These are phyloP conservation scores for Kentomonas sorsogonicus DNA, from an alignment of 208 protist genomes.

Conservation along the genomic window DNA sequence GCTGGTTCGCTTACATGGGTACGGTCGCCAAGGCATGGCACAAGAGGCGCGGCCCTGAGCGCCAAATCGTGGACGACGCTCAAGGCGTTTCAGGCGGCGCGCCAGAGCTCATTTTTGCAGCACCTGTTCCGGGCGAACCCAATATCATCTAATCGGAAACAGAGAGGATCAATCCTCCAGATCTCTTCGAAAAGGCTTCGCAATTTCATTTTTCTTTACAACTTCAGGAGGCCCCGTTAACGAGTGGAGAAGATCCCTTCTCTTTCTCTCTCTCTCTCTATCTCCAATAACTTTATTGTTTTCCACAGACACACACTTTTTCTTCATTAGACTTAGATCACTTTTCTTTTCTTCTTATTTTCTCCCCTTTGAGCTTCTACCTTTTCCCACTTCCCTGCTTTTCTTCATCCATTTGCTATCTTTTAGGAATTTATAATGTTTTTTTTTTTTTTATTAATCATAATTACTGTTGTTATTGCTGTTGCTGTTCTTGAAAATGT, in stretches of 20 bases:
- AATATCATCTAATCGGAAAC: no score
- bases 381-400: constrained; percentile 6
- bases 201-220: constrained; percentile 10
- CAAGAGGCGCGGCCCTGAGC: constrained; percentile 45
- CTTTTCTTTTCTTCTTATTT: constrained; percentile 12
- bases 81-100: constrained; percentile 19
- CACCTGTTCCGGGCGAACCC: no score
- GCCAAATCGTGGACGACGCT: constrained; percentile 43
- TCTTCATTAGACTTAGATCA: neutral
- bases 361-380: no score
- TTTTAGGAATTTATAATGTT: no score
- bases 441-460: constrained; percentile 6
- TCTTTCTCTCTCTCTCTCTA: neutral
- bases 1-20: constrained; percentile 74
- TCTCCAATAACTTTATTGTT: constrained; percentile 4
- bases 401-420: constrained; percentile 1
- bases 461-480: neutral
- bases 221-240: neutral
- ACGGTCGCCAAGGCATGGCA: constrained; percentile 31
- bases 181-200: neutral
- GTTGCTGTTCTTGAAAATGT: no score
- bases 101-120: constrained; percentile 15
- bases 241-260: neutral
- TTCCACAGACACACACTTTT: neutral
- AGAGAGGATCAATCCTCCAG: no score